These are phyloP conservation scores for Echium plantagineum DNA, from an alignment of 257 asterid species.

Conservation along the genomic window DNA sequence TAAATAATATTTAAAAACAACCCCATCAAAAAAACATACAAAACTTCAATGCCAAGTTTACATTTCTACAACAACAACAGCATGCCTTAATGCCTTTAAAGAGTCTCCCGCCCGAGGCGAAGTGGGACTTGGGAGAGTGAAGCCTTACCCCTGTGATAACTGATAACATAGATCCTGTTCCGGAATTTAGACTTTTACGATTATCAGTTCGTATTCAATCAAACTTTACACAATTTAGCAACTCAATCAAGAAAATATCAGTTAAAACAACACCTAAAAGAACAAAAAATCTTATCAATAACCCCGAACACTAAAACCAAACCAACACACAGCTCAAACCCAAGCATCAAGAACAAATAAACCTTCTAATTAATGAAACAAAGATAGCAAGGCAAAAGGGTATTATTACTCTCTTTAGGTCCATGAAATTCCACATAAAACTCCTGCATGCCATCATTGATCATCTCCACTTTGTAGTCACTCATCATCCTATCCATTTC, in stretches of 20 bases:
- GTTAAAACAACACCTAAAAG: constrained; percentile 1
- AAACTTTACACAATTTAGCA: background rate
- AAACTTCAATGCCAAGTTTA: background rate
- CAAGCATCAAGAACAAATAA: background rate
- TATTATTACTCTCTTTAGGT: constrained; percentile 67
- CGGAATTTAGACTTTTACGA: background rate
- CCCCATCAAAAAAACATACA: background rate
- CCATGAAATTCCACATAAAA: constrained; percentile 79
- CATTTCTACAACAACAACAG: background rate
- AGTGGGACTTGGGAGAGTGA: too few species aligned
- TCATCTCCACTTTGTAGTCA: constrained; percentile 88
- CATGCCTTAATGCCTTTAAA: too few species aligned
- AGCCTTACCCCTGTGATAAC: too few species aligned
- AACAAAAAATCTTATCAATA: background rate
- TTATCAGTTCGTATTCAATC: background rate
- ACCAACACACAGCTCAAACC: constrained; percentile 8
- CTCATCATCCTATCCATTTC: constrained; percentile 64
- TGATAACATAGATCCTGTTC: too few species aligned
- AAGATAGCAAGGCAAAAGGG: background rate
- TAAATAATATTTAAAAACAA: background rate
- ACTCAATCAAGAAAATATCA: constrained; percentile 4
- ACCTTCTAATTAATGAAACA: constrained; percentile 7
- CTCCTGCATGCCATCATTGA: constrained; percentile 83
- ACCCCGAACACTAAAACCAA: constrained; percentile 11
- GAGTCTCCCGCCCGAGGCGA: too few species aligned